Conservation (phyloP, 352 stramenopile genomes). For the Phytophthora ramorum region DNA sequence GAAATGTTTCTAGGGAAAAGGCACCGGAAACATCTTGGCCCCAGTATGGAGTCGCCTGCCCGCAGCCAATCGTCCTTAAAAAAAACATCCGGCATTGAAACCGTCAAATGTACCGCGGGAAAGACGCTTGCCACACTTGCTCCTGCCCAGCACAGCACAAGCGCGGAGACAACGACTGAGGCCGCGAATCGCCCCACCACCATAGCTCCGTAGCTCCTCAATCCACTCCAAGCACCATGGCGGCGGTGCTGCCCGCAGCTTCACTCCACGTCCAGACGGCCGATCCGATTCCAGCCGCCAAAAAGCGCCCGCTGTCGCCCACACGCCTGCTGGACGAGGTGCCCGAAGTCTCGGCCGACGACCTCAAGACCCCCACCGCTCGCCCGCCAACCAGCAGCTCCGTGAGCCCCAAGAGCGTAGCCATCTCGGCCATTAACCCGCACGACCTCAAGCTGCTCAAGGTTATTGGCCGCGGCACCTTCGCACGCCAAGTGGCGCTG, state of each 20-base stretch:
- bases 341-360: slow-evolving; percentile 22
- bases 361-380: slow-evolving; percentile 38
- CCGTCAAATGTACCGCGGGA: slow-evolving; percentile 26
- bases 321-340: slow-evolving; percentile 30
- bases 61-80: slow-evolving; percentile 12
- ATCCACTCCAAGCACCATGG: slow-evolving; percentile 20
- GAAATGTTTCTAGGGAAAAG: slow-evolving; percentile 1
- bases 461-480: slow-evolving; percentile 87
- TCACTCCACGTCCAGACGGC: slow-evolving; percentile 29
- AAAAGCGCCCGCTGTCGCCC: slow-evolving; percentile 42
- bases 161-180: not conserved
- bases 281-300: slow-evolving; percentile 15
- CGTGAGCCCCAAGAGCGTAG: slow-evolving; percentile 28
- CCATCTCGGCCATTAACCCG: slow-evolving; percentile 46
- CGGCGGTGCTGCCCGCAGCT: slow-evolving; percentile 28
- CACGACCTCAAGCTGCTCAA: slow-evolving; percentile 83
- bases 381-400: not conserved
- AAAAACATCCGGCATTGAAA: slow-evolving; percentile 13
- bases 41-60: not conserved
- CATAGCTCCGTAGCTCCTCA: slow-evolving; percentile 5
- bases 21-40: slow-evolving; percentile 1
- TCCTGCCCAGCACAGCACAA: slow-evolving; percentile 21
- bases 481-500: slow-evolving; percentile 83
- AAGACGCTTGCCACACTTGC: slow-evolving; percentile 19
- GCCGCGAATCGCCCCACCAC: slow-evolving; percentile 13